Evolutionary conservation across 2,329 filamentous ascomycete species (phyloP), one percentile per base, ranked within the genome.

Genomic region (Corynespora cassiicola): DNA sequence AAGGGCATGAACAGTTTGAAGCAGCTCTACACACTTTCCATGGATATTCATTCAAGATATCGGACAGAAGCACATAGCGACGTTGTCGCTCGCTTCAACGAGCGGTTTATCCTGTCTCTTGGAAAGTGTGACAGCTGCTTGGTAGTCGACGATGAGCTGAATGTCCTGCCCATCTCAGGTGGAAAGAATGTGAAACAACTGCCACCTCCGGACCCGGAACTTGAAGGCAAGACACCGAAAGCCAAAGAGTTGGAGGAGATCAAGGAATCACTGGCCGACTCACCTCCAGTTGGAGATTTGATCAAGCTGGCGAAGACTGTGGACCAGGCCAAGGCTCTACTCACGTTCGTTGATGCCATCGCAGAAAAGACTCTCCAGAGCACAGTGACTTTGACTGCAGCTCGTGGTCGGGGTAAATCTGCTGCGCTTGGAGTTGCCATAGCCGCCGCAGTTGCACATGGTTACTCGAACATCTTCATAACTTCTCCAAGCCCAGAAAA

Each of bases 391-490:
- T 70, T 99, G 54, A 99, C 94, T 8, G 94, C 94, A 12, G 92
- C 87, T 23, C 85, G 94, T 83, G 94, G 94, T 69, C 86, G 94
- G 59, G 94, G 94, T 72, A 99, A 99, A 73, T 99, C 94, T 14
- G 95, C 94, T 12, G 94, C 94, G 17, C 80, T 99, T 59, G 94
- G 94, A 71, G 86, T 99, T 34, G 90, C 94, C 3, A 87, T 99
- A 27, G 94, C 94, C 3, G 90, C 94, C 3, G 95, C 95, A 2
- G 82, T 99, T 28, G 92, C 94, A 1, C 88, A 97, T 64, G 94
- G 94, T 17, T 99, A 99, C 72, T 96, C 90, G 75, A 99, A 99
- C 69, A 96, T 99, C 59, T 99, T 99, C 72, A 96, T 99, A 65
- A 99, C 94, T 2, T 97, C 92, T 1, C 92, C 92, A 0, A 96